Evolutionary conservation across 371 early-diverging fungal species (phyloP).

Genomic region (Syncephalastrum racemosum): DNA sequence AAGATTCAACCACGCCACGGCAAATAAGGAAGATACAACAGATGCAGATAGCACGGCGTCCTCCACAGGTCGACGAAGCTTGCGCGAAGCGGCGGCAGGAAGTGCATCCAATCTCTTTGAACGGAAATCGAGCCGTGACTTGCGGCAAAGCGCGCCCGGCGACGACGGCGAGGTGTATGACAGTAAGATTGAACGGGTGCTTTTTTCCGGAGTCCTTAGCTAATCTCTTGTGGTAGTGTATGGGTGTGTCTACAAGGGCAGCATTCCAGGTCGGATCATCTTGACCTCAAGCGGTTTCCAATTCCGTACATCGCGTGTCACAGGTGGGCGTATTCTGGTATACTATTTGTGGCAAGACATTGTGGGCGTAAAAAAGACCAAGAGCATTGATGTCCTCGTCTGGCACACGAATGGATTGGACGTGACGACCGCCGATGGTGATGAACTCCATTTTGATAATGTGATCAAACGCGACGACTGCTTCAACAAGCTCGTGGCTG

Average conservation of each 20-base stretch:
- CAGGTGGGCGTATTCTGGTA: slow-evolving; percentile 34
- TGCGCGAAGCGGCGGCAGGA: neutral
- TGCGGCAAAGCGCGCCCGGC: neutral
- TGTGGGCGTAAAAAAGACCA: slow-evolving; percentile 36
- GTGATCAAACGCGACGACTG: slow-evolving; percentile 43
- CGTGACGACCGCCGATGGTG: slow-evolving; percentile 27
- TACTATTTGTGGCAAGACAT: slow-evolving; percentile 34
- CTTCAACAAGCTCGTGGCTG: slow-evolving; percentile 35
- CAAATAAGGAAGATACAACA: neutral
- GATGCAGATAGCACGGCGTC: neutral
- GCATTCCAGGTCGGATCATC: slow-evolving; percentile 34
- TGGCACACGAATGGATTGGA: slow-evolving; percentile 41
- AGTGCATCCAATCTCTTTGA: slow-evolving; percentile 9
- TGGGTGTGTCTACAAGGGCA: slow-evolving; percentile 34
- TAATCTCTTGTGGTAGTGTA: slow-evolving; percentile 24
- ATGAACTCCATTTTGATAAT: slow-evolving; percentile 36
- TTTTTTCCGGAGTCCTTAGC: neutral
- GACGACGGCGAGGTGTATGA: slow-evolving; percentile 9
- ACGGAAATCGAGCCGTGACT: slow-evolving; percentile 9
- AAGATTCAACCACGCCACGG: slow-evolving; percentile 8
- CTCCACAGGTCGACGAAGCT: slow-evolving; percentile 1
- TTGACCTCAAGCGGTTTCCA: slow-evolving; percentile 20
- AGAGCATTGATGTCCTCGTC: slow-evolving; percentile 33
- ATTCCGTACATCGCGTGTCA: slow-evolving; percentile 40
- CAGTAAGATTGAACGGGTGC: slow-evolving; percentile 12